A percentile compares a stretch with the other conserved stretches of the same genome.
Conservation (phyloP, 352 stramenopile genomes). For the Globisporangium iwayamae region DNA sequence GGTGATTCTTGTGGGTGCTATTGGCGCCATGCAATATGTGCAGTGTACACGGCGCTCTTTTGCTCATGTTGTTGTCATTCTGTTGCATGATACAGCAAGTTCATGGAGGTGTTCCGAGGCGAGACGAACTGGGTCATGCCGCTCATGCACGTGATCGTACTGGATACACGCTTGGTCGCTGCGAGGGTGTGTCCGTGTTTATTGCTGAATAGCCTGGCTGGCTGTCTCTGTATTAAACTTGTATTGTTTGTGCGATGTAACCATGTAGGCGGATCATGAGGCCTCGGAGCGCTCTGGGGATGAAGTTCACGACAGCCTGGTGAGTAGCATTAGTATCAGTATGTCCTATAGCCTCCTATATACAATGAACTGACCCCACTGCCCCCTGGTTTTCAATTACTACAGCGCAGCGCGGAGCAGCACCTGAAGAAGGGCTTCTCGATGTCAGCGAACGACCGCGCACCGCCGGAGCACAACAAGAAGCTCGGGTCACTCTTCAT, state of each 20-base stretch:
- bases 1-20: background rate
- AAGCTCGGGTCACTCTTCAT: conserved; percentile 88
- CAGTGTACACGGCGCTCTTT: background rate
- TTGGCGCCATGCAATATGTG: background rate
- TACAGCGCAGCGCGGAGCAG: conserved; percentile 74
- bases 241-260: background rate
- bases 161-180: conserved; percentile 77
- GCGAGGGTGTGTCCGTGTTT: conserved; percentile 30
- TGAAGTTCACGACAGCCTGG: conserved; percentile 73
- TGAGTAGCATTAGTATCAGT: too few relatives aligned
- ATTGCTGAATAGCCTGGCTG: background rate
- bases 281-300: conserved; percentile 60
- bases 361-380: background rate
- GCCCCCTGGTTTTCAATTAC: too few relatives aligned
- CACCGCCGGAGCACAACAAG: conserved; percentile 76
- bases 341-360: background rate
- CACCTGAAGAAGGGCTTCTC: conserved; percentile 86
- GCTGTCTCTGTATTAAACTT: background rate
- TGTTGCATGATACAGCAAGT: conserved; percentile 44
- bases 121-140: conserved; percentile 87
- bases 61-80: background rate
- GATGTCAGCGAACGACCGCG: conserved; percentile 83
- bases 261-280: conserved; percentile 54
- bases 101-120: conserved; percentile 82
- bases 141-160: conserved; percentile 74